Evolutionary conservation across 352 stramenopile species (phyloP), one percentile per base, ranked within the genome.

Genomic region (Phytophthora pisi): DNA sequence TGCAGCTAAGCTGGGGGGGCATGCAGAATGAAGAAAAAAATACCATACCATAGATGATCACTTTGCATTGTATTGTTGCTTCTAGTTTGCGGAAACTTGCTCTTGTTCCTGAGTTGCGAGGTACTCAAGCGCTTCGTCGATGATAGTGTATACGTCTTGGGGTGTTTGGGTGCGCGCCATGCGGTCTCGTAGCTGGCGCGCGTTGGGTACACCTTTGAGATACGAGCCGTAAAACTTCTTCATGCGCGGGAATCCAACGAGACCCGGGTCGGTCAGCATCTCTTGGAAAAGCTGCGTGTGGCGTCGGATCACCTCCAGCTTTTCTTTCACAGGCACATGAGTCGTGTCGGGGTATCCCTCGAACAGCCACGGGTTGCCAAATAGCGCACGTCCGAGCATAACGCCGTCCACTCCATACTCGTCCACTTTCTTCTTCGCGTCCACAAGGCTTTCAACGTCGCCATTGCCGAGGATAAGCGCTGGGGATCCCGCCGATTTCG

Each of bases 281-380:
- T 83, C 67, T 54, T 91, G 78, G 58, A 89, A 95, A 59, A 90
- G 84, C 57, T 89, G 63, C 2, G 84, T 92, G 59, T 95, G 86
- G 8, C 70, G 74, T 10, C 77, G 68, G 23, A 95, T 80, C 16
- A 90, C 83, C 23, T 82, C 66, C 16, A 92, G 64, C 30, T 82
- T 87, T 20, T 87, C 81, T 20, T 76, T 66, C 4, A 87, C 51
- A 26, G 78, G 42, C 13, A 91, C 66, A 63, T 91, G 79, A 18
- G 74, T 77, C 1, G 76, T 89, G 55, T 88, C 79, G 0, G 64
- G 47, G 36, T 84, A 78, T 15, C 87, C 82, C 57, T 91, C 80
- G 18, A 95, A 95, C 18, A 95, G 77, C 87, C 85, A 92, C 51
- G 87, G 85, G 49, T 92, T 95, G 13, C 85, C 87, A 57, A 95